Evolutionary conservation across 805 yeast genomes (phyloP).

Genomic region (Dipodascus geniculatus): DNA sequence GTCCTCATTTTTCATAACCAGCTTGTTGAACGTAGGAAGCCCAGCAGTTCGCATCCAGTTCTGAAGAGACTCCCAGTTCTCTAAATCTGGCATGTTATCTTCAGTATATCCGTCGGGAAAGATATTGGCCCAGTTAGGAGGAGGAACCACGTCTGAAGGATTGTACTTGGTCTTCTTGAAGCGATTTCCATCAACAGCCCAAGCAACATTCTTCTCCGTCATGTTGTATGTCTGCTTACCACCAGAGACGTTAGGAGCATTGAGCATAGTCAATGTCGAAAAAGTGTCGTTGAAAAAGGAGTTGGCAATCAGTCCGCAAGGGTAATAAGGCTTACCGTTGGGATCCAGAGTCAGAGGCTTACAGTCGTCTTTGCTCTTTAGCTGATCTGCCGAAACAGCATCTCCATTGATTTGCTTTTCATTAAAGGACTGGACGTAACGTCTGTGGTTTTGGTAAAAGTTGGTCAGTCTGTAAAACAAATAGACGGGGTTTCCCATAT

Average conservation of each 20-base stretch:
- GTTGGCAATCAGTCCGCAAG: constrained; percentile 93
- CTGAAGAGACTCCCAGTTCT: constrained; percentile 73
- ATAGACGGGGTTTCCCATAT: constrained; percentile 58
- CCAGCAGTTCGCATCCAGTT: constrained; percentile 99
- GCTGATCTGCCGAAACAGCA: constrained; percentile 41
- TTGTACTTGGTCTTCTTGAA: constrained; percentile 64
- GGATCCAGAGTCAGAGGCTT: constrained; percentile 44
- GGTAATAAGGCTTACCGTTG: constrained; percentile 61
- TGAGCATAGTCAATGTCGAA: constrained; percentile 33
- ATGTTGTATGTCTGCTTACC: constrained; percentile 26
- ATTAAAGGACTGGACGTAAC: constrained; percentile 79
- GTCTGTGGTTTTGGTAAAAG: constrained; percentile 90
- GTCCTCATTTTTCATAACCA: constrained; percentile 63
- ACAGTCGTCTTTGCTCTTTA: constrained; percentile 43
- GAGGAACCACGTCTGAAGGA: constrained; percentile 70
- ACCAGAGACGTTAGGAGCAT: constrained; percentile 21
- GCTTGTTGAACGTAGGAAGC: constrained; percentile 74
- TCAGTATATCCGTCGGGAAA: constrained; percentile 87
- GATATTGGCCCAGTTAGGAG: constrained; percentile 75
- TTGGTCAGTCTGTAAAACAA: constrained; percentile 80
- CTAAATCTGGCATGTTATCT: constrained; percentile 64
- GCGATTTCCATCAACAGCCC: constrained; percentile 66
- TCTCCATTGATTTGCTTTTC: constrained; percentile 70
- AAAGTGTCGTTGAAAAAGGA: constrained; percentile 86
- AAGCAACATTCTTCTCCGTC: constrained; percentile 59